Evolutionary conservation across 176 grass and related monocot species (phyloP), one percentile per base, ranked within the genome.

Genomic region (Coix lacrymajobi): DNA sequence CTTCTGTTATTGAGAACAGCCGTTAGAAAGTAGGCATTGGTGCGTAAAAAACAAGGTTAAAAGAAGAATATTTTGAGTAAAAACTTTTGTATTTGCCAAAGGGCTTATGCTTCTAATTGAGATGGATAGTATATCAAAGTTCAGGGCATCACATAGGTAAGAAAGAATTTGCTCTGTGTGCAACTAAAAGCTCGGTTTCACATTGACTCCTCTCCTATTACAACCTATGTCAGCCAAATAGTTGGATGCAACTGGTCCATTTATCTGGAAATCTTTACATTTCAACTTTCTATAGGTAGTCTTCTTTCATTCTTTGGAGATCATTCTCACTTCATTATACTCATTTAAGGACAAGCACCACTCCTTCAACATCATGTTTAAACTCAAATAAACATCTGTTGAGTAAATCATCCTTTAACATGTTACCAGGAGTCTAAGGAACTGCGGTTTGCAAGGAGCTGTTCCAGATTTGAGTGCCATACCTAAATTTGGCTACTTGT

Each of bases 341-440:
- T 77, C 24, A 71, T 38, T 87, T 77, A 70, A 76, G 79, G 24
- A n/a, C 3, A 4, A 76, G 48, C 38, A 79, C n/a, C 2, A 73
- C 26, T 64, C 48, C 32, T 1, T 58, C 32, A 66, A 8, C 37
- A 71, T 86, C 25, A 37, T 45, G 3, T 16, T 70, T 71, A 65
- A 56, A 77, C 8, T 45, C 44, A 79, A 81, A 71, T 82, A 4
- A 58, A 82, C n/a, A 86, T 60, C 6, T 77, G 8, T 36, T 24
- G 43, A 54, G 38, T 82, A 58, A 62, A 66, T 66, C 56, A 73
- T 48, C 8, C 0, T 62, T 86, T 66, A 72, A 54, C 66, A 82
- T 85, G 73, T 83, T 84, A 58, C 1, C 92, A 98, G 96, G 93
- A 98, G 96, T 92, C 80, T 98, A 68, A 87, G 93, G 68, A 98